Percentiles rank a stretch among this genome's conserved stretches.
These are phyloP conservation scores for Cucurbita ficifolia DNA, from an alignment of 306 rosid genomes.

Conservation along the genomic window DNA sequence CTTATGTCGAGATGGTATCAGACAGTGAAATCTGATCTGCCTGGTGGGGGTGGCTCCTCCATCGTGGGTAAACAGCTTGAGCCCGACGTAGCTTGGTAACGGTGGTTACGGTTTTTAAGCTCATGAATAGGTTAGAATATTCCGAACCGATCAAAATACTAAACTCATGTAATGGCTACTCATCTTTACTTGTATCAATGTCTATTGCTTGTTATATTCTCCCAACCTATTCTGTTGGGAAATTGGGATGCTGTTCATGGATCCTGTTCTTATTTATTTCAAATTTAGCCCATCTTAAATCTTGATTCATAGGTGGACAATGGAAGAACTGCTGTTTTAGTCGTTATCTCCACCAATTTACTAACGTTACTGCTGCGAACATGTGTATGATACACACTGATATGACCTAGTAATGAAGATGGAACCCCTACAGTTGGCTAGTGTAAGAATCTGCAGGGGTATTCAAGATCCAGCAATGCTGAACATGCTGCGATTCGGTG, in stretches of 20 bases:
- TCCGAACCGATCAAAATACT: too few relatives aligned
- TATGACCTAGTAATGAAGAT: too few relatives aligned
- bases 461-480: not conserved
- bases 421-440: not conserved
- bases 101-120: too few relatives aligned
- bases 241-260: not conserved
- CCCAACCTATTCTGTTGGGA: not conserved
- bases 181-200: not conserved
- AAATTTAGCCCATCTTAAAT: not conserved
- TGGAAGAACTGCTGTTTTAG: not conserved
- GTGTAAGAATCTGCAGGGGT: not conserved
- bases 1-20: too few relatives aligned
- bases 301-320: not conserved
- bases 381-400: not conserved
- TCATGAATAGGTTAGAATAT: too few relatives aligned
- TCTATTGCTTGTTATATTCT: not conserved
- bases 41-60: too few relatives aligned
- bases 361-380: not conserved
- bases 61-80: too few relatives aligned
- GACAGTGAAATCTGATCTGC: too few relatives aligned
- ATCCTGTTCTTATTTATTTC: not conserved
- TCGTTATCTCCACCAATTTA: not conserved
- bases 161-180: too few relatives aligned
- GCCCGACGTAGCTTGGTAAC: too few relatives aligned
- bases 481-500: not conserved